These are phyloP conservation scores for Mortierella sp. DNA, from an alignment of 371 early-diverging fungal species.

Conservation along the genomic window DNA sequence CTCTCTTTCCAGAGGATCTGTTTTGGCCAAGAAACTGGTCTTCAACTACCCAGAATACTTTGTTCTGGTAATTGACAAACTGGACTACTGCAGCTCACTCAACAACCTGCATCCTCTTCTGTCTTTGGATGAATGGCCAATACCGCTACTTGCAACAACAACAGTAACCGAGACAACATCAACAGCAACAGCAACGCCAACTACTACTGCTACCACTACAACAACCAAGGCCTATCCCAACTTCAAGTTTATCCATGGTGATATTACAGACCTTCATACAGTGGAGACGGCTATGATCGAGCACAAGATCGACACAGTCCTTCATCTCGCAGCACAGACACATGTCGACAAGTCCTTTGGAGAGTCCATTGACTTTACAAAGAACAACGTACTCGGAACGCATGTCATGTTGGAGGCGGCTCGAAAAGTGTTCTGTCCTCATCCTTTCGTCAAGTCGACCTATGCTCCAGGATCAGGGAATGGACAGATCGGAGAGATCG, in stretches of 20 bases:
- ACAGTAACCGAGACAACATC: constrained; percentile 13
- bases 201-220: background rate
- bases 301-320: constrained; percentile 79
- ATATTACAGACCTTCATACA: constrained; percentile 77
- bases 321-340: constrained; percentile 88
- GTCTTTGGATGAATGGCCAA: background rate
- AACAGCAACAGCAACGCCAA: background rate
- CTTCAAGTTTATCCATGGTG: constrained; percentile 62
- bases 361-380: constrained; percentile 87
- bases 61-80: constrained; percentile 80
- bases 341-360: constrained; percentile 93
- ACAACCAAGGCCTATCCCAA: constrained; percentile 11
- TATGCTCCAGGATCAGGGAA: background rate
- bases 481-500: background rate
- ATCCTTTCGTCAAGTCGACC: background rate
- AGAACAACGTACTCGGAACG: constrained; percentile 87
- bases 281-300: constrained; percentile 75
- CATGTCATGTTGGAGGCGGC: constrained; percentile 89
- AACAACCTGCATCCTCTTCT: constrained; percentile 69
- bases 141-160: constrained; percentile 23
- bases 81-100: constrained; percentile 84
- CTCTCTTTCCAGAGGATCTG: constrained; percentile 58
- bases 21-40: constrained; percentile 72
- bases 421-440: constrained; percentile 50
- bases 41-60: constrained; percentile 76